Percentiles rank a stretch among this genome's conserved stretches.
phyloP scores from a whole-genome alignment of 805 yeast species.

The Lachancea sp. region DNA sequence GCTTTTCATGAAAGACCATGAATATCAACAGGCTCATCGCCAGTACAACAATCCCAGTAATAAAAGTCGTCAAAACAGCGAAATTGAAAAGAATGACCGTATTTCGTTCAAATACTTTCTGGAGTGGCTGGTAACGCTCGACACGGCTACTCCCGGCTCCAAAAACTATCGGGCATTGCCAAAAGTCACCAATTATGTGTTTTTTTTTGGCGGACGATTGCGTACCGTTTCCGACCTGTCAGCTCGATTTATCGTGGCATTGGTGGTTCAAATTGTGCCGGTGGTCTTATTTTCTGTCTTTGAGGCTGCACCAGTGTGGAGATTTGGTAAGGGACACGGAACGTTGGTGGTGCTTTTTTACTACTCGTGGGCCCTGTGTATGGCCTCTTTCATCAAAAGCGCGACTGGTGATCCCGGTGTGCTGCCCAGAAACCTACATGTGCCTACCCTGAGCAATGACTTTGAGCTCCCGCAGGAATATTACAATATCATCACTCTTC shows the following conservation, averaged over 20 bases:
- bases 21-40: slow-evolving; percentile 1
- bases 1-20: background rate
- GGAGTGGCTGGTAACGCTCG: slow-evolving; percentile 11
- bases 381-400: slow-evolving; percentile 45
- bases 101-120: background rate
- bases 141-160: background rate
- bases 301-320: slow-evolving; percentile 33
- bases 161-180: slow-evolving; percentile 22
- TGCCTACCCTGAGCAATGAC: slow-evolving; percentile 35
- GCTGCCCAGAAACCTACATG: slow-evolving; percentile 60
- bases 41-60: background rate
- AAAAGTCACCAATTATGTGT: slow-evolving; percentile 36
- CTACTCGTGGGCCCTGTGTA: slow-evolving; percentile 50
- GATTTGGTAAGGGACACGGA: slow-evolving; percentile 16
- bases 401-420: slow-evolving; percentile 65
- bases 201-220: slow-evolving; percentile 61
- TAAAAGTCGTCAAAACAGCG: background rate
- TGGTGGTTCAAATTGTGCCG: slow-evolving; percentile 36
- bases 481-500: slow-evolving; percentile 43
- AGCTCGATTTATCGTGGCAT: slow-evolving; percentile 38
- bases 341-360: slow-evolving; percentile 44
- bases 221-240: slow-evolving; percentile 36
- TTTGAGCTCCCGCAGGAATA: slow-evolving; percentile 51
- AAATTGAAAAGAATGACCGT: background rate
- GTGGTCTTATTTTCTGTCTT: slow-evolving; percentile 49